These are phyloP conservation scores for Trichoderma simmonsii DNA, from an alignment of 2,329 filamentous ascomycete genomes.

Conservation along the genomic window DNA sequence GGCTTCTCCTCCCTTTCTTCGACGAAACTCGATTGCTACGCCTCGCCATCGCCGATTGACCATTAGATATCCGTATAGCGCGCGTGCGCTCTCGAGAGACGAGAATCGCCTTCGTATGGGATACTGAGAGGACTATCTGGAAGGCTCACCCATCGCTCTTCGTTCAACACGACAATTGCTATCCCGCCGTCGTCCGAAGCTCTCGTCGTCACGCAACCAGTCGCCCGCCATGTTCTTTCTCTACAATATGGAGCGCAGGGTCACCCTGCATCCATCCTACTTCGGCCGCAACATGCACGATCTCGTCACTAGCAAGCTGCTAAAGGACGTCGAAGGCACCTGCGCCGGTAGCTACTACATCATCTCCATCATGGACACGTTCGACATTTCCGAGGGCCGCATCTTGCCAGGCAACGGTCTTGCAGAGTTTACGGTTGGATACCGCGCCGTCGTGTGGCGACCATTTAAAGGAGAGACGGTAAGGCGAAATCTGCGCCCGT, in stretches of 20 bases:
- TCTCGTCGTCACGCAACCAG: conserved; percentile 1
- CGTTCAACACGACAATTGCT: not conserved
- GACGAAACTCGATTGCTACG: not conserved
- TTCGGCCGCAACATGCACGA: conserved; percentile 93
- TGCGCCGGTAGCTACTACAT: conserved; percentile 97
- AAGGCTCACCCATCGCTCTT: not conserved
- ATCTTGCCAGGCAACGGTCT: conserved; percentile 89
- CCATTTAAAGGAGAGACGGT: conserved; percentile 98
- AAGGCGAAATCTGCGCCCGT: conserved; percentile 38
- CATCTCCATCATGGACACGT: conserved; percentile 95
- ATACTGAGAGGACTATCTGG: not conserved
- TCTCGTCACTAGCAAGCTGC: conserved; percentile 82
- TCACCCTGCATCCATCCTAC: conserved; percentile 94
- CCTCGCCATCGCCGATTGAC: not conserved
- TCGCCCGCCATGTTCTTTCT: conserved; percentile 84
- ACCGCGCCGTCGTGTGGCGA: conserved; percentile 94
- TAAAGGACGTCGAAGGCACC: conserved; percentile 91
- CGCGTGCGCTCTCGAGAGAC: not conserved
- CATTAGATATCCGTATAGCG: not conserved
- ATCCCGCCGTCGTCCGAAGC: not conserved
- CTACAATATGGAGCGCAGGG: conserved; percentile 90
- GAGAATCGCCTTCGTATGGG: not conserved
- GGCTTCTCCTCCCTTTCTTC: not conserved
- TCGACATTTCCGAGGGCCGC: conserved; percentile 88
- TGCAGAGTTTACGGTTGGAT: conserved; percentile 91